Evolutionary conservation across 2,329 filamentous ascomycete genomes (phyloP).

Genomic region (Exophiala oligosperma): DNA sequence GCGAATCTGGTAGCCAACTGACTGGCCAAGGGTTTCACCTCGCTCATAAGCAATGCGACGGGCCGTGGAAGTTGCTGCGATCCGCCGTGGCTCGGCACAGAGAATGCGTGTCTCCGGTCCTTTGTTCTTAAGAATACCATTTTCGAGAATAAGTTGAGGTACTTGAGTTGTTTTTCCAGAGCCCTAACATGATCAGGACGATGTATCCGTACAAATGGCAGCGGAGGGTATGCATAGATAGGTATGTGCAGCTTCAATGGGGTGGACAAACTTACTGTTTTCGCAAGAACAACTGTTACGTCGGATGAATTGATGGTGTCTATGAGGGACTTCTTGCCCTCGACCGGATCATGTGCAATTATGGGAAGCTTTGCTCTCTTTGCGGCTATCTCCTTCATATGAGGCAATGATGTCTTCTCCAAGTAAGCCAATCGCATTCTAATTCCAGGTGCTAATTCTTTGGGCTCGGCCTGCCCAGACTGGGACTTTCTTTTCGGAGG

Average conservation of each 20-base stretch:
- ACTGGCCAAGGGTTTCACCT: conserved; percentile 75
- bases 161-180: conserved; percentile 97
- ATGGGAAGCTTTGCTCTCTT: neutral
- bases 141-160: conserved; percentile 89
- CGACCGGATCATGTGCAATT: too few relatives aligned
- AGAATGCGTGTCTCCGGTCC: conserved; percentile 75
- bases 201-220: too few relatives aligned
- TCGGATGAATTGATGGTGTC: conserved; percentile 74
- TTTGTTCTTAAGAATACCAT: conserved; percentile 76
- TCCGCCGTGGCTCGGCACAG: conserved; percentile 90
- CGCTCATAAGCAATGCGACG: conserved; percentile 92
- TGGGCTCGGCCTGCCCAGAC: neutral
- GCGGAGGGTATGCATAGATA: too few relatives aligned
- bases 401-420: neutral
- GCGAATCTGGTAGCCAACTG: conserved; percentile 92
- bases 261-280: conserved; percentile 55
- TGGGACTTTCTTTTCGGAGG: neutral
- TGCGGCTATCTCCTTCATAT: neutral
- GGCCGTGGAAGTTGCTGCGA: conserved; percentile 92
- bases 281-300: conserved; percentile 89
- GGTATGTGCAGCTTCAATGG: too few relatives aligned
- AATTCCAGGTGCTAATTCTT: conserved; percentile 2
- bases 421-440: conserved; percentile 9
- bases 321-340: conserved; percentile 38
- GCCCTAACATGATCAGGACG: conserved; percentile 45